Base-by-base conservation (phyloP, 2,329 filamentous ascomycete species). In the Ophiosphaerella herpotricha region DNA sequence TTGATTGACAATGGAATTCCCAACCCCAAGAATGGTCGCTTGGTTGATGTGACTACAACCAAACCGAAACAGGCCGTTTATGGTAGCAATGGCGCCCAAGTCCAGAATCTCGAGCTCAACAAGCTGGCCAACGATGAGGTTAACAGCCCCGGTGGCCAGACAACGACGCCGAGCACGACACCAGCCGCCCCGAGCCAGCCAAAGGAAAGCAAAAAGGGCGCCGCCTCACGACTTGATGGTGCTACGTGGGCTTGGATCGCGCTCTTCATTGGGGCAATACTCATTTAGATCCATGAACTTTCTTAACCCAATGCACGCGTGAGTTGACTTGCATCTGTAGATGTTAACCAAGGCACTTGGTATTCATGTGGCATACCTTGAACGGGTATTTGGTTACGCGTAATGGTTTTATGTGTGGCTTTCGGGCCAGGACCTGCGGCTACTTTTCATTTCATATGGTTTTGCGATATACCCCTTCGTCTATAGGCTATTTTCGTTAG, bases 1-100 rank as follows among this genome's bases (percentile, higher is more conserved):
- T 80, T 96, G 65, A 93, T 97, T 68, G 79, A 89, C 59, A 84
- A 88, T 41, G 92, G 93, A 55, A 83, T 96, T 52, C 77, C 74
- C 41, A 83, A 82, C 56, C 82, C 85, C 48, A 85, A 85, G 34
- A 70, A 69, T 4, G 79, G 78, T 36, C 72, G 73, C 45, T 69
- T 96, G 45, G 81, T 88, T 23, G 61, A 76, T 2, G 81, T 91
- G 42, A 78, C 74, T 14, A 72, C 80, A 49, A 86, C 80, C 18
- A 76, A 75, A 26, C 81, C 88, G 47, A 76, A 78, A 21, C 75
- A 82, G 57, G 77, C 76, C 2, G 81, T 96, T 12, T 82, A 80
- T 61, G 77, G 77, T 38, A 75, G 74, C 59, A 78, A 79, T 38
- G 85, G 85, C 43, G 73, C 74, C 56, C 72, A 83, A 55, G 81